These are phyloP conservation scores for Tricholoma hemisulphureum DNA, from an alignment of 768 basidiomycete genomes.

Conservation along the genomic window DNA sequence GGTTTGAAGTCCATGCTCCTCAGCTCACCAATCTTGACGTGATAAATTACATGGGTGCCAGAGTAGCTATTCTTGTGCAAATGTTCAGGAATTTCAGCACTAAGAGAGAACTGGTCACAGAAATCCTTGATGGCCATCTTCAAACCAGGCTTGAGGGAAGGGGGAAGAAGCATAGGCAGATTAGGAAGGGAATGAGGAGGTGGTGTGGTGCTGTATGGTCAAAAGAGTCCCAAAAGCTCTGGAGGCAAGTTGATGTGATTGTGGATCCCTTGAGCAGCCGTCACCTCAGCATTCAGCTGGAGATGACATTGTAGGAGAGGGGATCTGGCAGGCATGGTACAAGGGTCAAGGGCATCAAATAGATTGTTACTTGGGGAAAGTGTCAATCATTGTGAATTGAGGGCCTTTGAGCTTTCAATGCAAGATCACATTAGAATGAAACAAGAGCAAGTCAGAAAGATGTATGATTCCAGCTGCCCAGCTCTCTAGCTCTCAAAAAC, in stretches of 20 bases:
- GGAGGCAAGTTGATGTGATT: not conserved
- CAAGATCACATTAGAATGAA: not conserved
- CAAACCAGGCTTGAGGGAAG: not conserved
- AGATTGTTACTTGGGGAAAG: conserved; percentile 13
- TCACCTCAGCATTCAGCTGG: conserved; percentile 12
- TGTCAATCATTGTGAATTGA: conserved; percentile 9
- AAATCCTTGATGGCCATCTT: conserved; percentile 8
- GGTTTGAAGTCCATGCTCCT: conserved; percentile 18
- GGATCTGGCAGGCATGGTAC: conserved; percentile 11
- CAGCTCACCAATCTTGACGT: conserved; percentile 14
- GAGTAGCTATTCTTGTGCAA: conserved; percentile 12
- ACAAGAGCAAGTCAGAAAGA: not conserved
- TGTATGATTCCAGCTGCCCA: not conserved
- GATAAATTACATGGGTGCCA: conserved; percentile 13
- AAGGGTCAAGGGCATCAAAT: conserved; percentile 12
- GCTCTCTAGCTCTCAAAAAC: not conserved
- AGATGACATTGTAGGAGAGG: conserved; percentile 17
- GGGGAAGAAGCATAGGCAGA: conserved; percentile 1
- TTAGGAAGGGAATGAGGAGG: not conserved
- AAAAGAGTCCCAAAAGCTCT: not conserved
- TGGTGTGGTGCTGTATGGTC: conserved; percentile 1
- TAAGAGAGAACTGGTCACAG: conserved; percentile 1
- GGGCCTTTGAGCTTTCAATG: not conserved
- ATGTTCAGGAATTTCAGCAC: conserved; percentile 2
- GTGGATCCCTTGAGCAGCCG: not conserved